Evolutionary conservation across 768 basidiomycete genomes (phyloP).

Genomic region (Suillus weaverae): DNA sequence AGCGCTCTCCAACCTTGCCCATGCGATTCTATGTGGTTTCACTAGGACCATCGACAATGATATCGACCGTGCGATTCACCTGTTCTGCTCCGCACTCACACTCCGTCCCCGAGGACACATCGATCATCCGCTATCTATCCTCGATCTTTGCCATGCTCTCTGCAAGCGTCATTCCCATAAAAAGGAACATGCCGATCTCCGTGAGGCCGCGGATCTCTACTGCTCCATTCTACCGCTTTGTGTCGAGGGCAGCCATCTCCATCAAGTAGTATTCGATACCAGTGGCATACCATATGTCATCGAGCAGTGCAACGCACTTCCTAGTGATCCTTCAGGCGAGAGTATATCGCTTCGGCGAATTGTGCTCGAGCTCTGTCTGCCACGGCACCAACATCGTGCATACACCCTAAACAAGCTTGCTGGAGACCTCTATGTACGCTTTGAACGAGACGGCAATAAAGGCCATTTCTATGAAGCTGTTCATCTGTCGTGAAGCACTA

Average conservation of each 20-base stretch:
- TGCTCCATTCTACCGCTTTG: not conserved
- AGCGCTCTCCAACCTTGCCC: conserved; percentile 5
- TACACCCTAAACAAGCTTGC: not conserved
- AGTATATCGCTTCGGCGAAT: not conserved
- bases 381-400: no score
- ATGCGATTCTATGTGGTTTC: not conserved
- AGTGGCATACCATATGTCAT: not conserved
- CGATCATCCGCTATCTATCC: not conserved
- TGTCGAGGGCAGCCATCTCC: not conserved
- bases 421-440: not conserved
- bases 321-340: not conserved
- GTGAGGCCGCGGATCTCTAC: not conserved
- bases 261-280: not conserved
- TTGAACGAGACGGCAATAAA: not conserved
- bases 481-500: not conserved
- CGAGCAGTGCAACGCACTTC: not conserved
- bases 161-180: not conserved
- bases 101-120: not conserved
- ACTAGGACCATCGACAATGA: not conserved
- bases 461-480: not conserved
- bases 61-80: not conserved
- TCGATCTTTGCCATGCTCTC: not conserved
- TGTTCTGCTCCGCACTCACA: not conserved
- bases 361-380: not conserved
- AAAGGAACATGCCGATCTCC: not conserved